A percentile compares a stretch with the other conserved stretches of the same genome.
These are phyloP conservation scores for Naematelia encephala DNA, from an alignment of 768 basidiomycete species.

Conservation along the genomic window DNA sequence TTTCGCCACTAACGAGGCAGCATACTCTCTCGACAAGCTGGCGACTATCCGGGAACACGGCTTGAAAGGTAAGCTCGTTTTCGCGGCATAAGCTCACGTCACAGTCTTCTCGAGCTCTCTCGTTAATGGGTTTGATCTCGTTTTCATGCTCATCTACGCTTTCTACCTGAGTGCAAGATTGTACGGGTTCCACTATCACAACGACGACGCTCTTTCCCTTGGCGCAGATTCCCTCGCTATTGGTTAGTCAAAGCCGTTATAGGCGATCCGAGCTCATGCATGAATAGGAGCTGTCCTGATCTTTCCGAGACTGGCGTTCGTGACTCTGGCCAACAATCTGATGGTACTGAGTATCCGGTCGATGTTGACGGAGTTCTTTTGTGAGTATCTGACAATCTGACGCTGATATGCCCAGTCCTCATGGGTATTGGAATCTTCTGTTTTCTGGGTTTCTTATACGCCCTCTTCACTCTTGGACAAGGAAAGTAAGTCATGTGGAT, in stretches of 20 bases:
- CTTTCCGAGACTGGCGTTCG: constrained; percentile 88
- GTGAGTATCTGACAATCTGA: constrained; percentile 16
- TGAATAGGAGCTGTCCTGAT: constrained; percentile 67
- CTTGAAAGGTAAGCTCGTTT: constrained; percentile 63
- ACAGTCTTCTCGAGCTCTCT: constrained; percentile 45
- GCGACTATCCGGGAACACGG: constrained; percentile 96
- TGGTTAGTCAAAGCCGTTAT: constrained; percentile 51
- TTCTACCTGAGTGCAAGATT: constrained; percentile 72
- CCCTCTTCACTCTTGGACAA: constrained; percentile 78
- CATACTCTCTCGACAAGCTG: constrained; percentile 86
- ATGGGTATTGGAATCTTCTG: constrained; percentile 51
- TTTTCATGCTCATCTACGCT: constrained; percentile 77
- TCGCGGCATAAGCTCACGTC: constrained; percentile 50
- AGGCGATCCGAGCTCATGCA: background rate
- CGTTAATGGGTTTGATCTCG: constrained; percentile 82
- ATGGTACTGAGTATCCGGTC: constrained; percentile 62
- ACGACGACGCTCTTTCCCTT: constrained; percentile 62
- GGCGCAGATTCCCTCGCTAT: constrained; percentile 82
- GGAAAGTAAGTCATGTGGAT: constrained; percentile 20
- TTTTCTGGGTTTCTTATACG: constrained; percentile 85
- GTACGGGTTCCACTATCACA: constrained; percentile 69
- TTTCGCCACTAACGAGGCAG: constrained; percentile 52
- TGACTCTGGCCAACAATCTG: constrained; percentile 66
- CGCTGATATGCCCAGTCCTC: constrained; percentile 29
- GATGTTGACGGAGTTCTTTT: constrained; percentile 82